Percentiles rank a stretch among this genome's conserved stretches.
These are phyloP conservation scores for Inga oerstediana DNA, from an alignment of 306 rosid species.

Conservation along the genomic window DNA sequence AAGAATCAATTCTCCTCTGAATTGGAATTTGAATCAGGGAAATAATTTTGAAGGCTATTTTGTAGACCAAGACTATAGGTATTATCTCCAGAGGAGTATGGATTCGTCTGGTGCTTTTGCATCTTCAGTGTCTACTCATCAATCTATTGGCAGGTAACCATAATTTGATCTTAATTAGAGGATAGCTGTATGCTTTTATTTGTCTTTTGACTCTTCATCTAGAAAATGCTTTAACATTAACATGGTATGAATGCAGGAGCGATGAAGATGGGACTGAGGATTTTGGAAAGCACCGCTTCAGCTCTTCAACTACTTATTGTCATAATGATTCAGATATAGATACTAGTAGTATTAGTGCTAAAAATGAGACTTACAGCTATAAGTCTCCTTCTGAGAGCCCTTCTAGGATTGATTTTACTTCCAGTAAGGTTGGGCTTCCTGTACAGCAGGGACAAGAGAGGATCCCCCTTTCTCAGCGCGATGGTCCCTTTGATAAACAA, in stretches of 20 bases:
- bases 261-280: constrained; percentile 75
- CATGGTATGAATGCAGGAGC: constrained; percentile 60
- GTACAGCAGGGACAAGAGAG: constrained; percentile 68
- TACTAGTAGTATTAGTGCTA: constrained; percentile 83
- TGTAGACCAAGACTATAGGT: constrained; percentile 52
- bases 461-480: constrained; percentile 47
- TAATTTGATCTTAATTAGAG: not conserved
- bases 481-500: constrained; percentile 54
- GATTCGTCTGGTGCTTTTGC: constrained; percentile 57
- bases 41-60: constrained; percentile 51
- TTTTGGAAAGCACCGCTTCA: constrained; percentile 65
- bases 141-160: constrained; percentile 65
- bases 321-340: constrained; percentile 78
- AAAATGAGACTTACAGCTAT: constrained; percentile 60
- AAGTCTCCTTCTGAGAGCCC: constrained; percentile 81
- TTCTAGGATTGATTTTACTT: constrained; percentile 72
- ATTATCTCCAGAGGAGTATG: constrained; percentile 52
- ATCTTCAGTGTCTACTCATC: constrained; percentile 55
- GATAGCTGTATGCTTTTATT: constrained; percentile 21
- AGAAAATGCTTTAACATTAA: constrained; percentile 4
- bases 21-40: constrained; percentile 51
- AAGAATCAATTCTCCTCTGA: constrained; percentile 46
- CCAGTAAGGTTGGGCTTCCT: constrained; percentile 58
- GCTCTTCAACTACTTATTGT: constrained; percentile 77
- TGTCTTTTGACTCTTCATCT: not conserved